Evolutionary conservation across 2,329 filamentous ascomycete genomes (phyloP), one percentile per base, ranked within the genome.

Genomic region (Ophiosphaerella narmari): DNA sequence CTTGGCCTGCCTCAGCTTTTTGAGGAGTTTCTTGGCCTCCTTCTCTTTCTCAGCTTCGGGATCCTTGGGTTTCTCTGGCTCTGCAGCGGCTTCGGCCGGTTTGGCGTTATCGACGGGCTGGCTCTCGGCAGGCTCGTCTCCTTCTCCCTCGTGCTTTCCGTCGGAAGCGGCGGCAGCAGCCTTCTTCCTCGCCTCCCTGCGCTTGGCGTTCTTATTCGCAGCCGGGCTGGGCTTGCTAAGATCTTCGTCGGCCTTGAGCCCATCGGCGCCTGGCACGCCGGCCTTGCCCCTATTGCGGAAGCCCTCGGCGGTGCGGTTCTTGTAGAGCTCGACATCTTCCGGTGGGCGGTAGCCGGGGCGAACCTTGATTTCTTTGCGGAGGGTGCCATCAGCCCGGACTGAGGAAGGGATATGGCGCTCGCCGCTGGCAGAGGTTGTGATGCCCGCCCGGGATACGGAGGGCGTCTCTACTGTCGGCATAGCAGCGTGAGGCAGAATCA

Each of bases 311-410:
- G 87, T 91, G 49, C 90, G 87, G 74, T 96, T 97, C 78, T 91
- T 95, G 82, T 99, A 99, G 39, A 96, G 81, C 70, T 97, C 91
- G 57, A 97, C 88, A 74, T 99, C 94, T 76, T 99, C 94, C 0
- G 92, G 91, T 1, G 94, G 95, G 31, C 87, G 86, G 75, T 97
- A 99, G 46, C 94, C 95, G 0, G 94, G 93, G 26, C 91, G 86
- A 54, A 99, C 91, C 68, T 90, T 90, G 70, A 97, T 97, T 67
- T 96, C 93, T 69, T 90, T 95, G 48, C 94, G 86, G n/a, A 90
- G 90, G 43, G 88, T 91, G 50, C 94, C 94, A 70, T 99, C 94
- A 21, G 94, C 78, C 46, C 95, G 88, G 37, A 85, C 79, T 0
- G 93, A 97, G 37, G 92, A 84, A 23, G 94, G 94, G 50, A 99